These are phyloP conservation scores for Coemansia sp. DNA, from an alignment of 192 early-diverging fungal genomes.

Conservation along the genomic window DNA sequence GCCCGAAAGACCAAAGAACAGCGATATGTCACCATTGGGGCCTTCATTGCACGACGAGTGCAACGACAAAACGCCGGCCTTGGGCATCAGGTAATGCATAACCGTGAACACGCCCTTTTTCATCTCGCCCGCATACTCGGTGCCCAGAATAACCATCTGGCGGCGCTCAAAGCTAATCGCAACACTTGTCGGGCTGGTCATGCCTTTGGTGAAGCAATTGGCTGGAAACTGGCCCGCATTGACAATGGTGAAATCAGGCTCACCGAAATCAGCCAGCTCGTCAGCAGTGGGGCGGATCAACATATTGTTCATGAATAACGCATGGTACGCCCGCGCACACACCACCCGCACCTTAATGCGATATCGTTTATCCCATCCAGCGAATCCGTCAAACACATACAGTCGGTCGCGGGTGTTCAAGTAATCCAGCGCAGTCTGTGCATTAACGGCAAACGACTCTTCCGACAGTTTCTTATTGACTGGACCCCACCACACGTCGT, in stretches of 20 bases:
- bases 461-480: slow-evolving; percentile 90
- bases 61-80: slow-evolving; percentile 59
- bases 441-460: slow-evolving; percentile 86
- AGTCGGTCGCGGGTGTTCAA: slow-evolving; percentile 91
- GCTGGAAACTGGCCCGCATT: slow-evolving; percentile 95
- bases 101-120: slow-evolving; percentile 99
- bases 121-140: slow-evolving; percentile 99
- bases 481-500: slow-evolving; percentile 98
- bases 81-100: slow-evolving; percentile 99
- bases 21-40: slow-evolving; percentile 83
- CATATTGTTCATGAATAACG: slow-evolving; percentile 99
- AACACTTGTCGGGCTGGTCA: slow-evolving; percentile 92
- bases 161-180: slow-evolving; percentile 87
- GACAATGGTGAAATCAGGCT: slow-evolving; percentile 97
- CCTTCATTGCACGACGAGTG: slow-evolving; percentile 93
- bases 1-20: slow-evolving; percentile 98
- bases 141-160: slow-evolving; percentile 98
- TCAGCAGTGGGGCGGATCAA: slow-evolving; percentile 90
- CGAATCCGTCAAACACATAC: slow-evolving; percentile 96
- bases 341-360: slow-evolving; percentile 96
- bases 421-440: slow-evolving; percentile 93
- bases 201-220: slow-evolving; percentile 89
- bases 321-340: slow-evolving; percentile 93
- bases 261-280: slow-evolving; percentile 89
- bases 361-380: slow-evolving; percentile 98